Base-by-base conservation (phyloP, 1,139 yeast species). In the Pneumocystis sp. region DNA sequence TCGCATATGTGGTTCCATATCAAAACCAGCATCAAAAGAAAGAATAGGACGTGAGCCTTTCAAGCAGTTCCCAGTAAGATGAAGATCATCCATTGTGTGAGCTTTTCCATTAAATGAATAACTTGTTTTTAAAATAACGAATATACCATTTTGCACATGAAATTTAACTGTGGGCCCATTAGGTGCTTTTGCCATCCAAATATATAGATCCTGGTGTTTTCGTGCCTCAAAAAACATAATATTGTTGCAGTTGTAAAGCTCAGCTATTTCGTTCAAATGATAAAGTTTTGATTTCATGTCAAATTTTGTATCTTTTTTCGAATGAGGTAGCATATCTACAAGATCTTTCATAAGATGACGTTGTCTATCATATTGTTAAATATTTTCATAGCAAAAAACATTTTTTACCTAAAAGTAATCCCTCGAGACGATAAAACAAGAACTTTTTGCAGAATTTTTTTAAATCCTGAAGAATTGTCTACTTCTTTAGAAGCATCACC, bases 81-180 rank as follows among this genome's bases (percentile, higher is more conserved):
- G 90, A 71, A 93, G 81, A 76, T 93, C 99, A 74, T 91, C 96
- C 80, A 90, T 85, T 60, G 97, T 93, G 76, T 95, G 98, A 78
- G 93, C 81, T 39, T 39, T 21, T 61, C 12, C n/a, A 21, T n/a
- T 10, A 35, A 39, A 42, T 44, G 29, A 25, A 15, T 59, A 5
- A 25, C 29, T 21, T 25, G 29, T 59, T 25, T 50, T 19, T 59
- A 21, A 59, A 25, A 34, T 8, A 57, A 15, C 19, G 7, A 59
- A 50, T 15, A 39, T 61, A 35, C 59, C 40, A 77, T 93, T 95
- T 77, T 93, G 97, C 68, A 93, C 82, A 75, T 87, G 95, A 76
- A 93, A 91, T 77, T 95, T 93, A 73, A 88, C 80, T 35, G 97
- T 91, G 66, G 99, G 99, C 0, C 99, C 99, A 75, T 93, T 93